Evolutionary conservation across 148 eudicot genomes (phyloP), one percentile per base, ranked within the genome.

Genomic region (Amaranthus hypochondriacus): DNA sequence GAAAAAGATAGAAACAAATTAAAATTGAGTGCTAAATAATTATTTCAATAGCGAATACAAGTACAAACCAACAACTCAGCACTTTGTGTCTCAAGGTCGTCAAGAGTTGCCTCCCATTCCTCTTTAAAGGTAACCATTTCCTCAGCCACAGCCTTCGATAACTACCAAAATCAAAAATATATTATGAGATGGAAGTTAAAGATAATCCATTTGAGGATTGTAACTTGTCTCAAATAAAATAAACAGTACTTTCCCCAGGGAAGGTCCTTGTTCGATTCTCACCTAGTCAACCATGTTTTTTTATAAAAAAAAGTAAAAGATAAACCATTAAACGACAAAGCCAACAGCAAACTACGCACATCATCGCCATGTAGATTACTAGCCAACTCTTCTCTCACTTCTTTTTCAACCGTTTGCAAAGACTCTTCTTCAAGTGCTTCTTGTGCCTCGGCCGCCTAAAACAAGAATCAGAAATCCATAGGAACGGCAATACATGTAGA

Each of bases 361-460:
- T 85, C 90, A 51, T 87, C 92, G 64, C 96, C 97, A 28, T 76
- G 70, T 64, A 87, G 82, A 63, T 84, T 85, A 77, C 82, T 88
- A 28, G 82, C 82, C 80, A 96, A 76, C 81, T 96, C 99, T 74
- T 83, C 87, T 81, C 96, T 85, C 73, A 96, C 99, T 73, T 92
- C 97, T 78, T 68, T 81, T 82, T 96, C 91, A 76, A 96, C 90
- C 77, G 86, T 87, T 62, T 83, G 89, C 75, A 96, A 72, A 46
- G 99, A 86, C 82, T 96, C 99, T 58, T 84, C 87, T 84, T 96
- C 99, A 9, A 96, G 89, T n/a, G 99, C 79, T 77, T 96, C 99
- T 82, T 96, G 99, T 12, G 96, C 99, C 84, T 96, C 99, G 15
- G 99, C 99, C 73, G 99, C 99, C 99, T 96, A 81, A 78, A 57